Base-by-base conservation (phyloP, 495 filamentous ascomycete species). In the Xylaria intraflava region DNA sequence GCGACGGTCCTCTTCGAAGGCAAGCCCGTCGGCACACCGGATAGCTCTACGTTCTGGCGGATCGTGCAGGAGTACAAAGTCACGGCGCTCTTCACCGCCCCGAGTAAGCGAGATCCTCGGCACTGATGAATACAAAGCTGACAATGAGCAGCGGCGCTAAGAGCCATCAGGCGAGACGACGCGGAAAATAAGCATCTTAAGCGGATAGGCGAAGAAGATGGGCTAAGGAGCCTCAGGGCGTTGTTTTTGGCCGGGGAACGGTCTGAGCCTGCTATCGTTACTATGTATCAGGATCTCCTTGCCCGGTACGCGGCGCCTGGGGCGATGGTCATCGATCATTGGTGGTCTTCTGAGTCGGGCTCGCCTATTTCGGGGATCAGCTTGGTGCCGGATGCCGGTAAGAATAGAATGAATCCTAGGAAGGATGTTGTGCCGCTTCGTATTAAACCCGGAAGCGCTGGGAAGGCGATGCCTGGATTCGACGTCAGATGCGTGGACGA, bases 301-400 rank as follows among this genome's bases (percentile, higher is more conserved):
- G 60, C 70, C 10, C 72, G 78, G 47, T 82, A 89, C 57, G 84
- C 79, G 33, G 80, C 82, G 0, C 71, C 69, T 0, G 77, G 78
- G 26, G 83, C 89, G 0, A 71, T 79, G 24, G 87, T 96, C 14
- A 76, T 95, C 46, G 91, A 96, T 65, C 95, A 96, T 64, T 96
- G 91, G 91, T 96, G 91, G 91, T 92, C 88, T 3, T 92, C 88
- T 1, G 91, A 96, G 68, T 89, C 87, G 1, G 91, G 91, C 7
- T 89, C 86, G 4, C 91, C 91, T 6, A 96, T 96, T 55, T 84
- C 90, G 0, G 90, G 88, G 1, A 72, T 95, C 23, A 83, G 88
- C 6, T 71, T 95, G 30, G 72, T 78, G 4, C 79, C 83, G 3
- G 70, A 73, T 40, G 69, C 73, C 2, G 82, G 72, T 0, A 69